Base-by-base conservation (phyloP, 2,329 filamentous ascomycete species). In the Fusarium sp. region DNA sequence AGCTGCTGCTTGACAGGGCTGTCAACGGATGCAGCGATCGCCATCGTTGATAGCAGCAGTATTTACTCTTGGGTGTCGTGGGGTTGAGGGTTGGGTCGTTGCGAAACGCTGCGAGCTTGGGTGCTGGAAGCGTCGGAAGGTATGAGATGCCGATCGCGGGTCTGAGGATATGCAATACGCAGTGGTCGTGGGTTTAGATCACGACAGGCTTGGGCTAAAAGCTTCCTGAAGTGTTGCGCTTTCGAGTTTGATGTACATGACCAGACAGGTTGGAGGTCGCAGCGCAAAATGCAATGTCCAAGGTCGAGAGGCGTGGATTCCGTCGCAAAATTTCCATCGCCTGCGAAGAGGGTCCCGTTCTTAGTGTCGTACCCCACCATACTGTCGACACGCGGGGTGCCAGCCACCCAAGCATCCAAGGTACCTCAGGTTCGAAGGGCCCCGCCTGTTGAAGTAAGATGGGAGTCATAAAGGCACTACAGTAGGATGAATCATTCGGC, bases 1-100 rank as follows among this genome's bases (percentile, higher is more conserved):
- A 98, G 92, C 89, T 98, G 95, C 86, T 94, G 91, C 88, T 98
- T 98, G 78, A 91, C 82, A 36, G 84, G 82, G 60, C 79, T 80
- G 41, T 81, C 78, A 22, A 80, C 72, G 13, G 77, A 69, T 39
- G 57, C 47, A 33, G 57, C 55, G 24, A 63, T 36, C 38, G 74
- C 71, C 74, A 76, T 76, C 36, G 24, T 62, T 18, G 41, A 49
- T 13, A 31, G 12, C 10, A 17, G 33, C 26, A 44, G 36, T 5
- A 22, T 41, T 39, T 52, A 24, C n/a, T 44, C 22, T 51, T 28
- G 35, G 31, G 17, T 31, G 38, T 35, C 39, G 49, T 62, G 45
- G 38, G 35, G 24, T 45, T 18, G n/a, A 26, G 24, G 28, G 33
- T 39, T 52, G 18, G 38, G 33, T 35, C 41, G 51, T 57, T 44